Evolutionary conservation across 257 asterid genomes (phyloP).

Genomic region (Thymus mandschuricus): DNA sequence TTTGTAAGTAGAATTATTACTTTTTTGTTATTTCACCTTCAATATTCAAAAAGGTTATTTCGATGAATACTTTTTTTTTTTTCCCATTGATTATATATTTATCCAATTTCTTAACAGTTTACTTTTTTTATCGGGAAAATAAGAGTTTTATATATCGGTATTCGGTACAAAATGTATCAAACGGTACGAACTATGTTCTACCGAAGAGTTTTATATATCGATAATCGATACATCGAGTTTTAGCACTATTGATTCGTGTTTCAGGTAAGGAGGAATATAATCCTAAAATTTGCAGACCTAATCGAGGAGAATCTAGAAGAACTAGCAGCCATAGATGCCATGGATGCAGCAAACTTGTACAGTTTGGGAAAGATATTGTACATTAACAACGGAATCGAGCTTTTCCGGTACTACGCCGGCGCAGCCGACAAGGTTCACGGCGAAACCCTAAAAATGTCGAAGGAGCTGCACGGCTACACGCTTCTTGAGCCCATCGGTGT

Average conservation of each 20-base stretch:
- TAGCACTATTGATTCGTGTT: not conserved
- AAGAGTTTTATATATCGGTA: too few species aligned
- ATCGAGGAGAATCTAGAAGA: constrained; percentile 54
- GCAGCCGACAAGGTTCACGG: constrained; percentile 70
- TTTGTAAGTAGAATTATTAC: too few species aligned
- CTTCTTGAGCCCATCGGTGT: constrained; percentile 65
- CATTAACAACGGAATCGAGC: constrained; percentile 43
- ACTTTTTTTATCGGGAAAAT: too few species aligned
- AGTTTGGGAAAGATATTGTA: constrained; percentile 34
- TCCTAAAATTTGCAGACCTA: constrained; percentile 58
- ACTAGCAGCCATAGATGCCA: constrained; percentile 48
- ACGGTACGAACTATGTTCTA: too few species aligned
- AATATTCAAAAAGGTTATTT: too few species aligned
- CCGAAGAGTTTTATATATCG: too few species aligned
- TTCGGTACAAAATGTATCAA: too few species aligned
- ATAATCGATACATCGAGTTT: too few species aligned
- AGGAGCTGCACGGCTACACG: constrained; percentile 51
- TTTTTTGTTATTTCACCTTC: too few species aligned
- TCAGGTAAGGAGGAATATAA: constrained; percentile 52
- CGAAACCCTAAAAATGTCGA: constrained; percentile 50
- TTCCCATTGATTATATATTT: too few species aligned
- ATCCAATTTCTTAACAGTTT: too few species aligned
- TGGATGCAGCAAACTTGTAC: constrained; percentile 57
- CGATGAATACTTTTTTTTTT: too few species aligned
- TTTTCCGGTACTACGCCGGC: constrained; percentile 60